phyloP scores from a whole-genome alignment of 495 filamentous ascomycete species.

The Pseudevernia furfuracea region DNA sequence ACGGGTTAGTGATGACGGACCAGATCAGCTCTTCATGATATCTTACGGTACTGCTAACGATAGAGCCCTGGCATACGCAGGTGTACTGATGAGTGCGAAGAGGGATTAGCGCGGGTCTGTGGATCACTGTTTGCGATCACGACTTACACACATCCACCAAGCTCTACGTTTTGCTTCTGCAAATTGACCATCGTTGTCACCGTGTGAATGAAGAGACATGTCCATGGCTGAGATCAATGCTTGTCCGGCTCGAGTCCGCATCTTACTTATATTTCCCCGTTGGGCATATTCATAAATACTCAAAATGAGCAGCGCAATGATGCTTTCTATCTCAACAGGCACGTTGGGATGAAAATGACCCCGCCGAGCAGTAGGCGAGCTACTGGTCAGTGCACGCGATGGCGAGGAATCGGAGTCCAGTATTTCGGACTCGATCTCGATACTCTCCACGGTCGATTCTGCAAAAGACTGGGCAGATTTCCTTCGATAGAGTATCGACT shows the following conservation, averaged over 20 bases:
- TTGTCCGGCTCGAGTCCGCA: background rate
- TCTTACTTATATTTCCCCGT: background rate
- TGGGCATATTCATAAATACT: background rate
- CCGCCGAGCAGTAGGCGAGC: background rate
- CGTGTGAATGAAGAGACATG: background rate
- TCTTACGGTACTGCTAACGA: background rate
- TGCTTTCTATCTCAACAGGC: background rate
- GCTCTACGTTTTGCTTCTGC: background rate
- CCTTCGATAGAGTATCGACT: background rate
- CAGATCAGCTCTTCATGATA: background rate
- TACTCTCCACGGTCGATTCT: background rate
- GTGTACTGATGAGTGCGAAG: background rate
- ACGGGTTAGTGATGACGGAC: background rate
- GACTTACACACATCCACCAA: background rate
- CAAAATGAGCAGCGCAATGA: background rate
- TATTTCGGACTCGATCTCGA: background rate
- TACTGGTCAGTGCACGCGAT: background rate
- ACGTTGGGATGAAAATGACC: background rate
- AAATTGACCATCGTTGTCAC: background rate
- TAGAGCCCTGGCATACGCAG: background rate
- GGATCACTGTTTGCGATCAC: background rate
- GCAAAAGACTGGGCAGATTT: background rate
- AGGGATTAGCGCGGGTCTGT: background rate
- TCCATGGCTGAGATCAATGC: background rate
- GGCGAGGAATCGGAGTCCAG: background rate